A percentile compares a stretch with the other conserved stretches of the same genome.
Evolutionary conservation across 208 protist species (phyloP).

Genomic region (Crithidia acanthocephali): DNA sequence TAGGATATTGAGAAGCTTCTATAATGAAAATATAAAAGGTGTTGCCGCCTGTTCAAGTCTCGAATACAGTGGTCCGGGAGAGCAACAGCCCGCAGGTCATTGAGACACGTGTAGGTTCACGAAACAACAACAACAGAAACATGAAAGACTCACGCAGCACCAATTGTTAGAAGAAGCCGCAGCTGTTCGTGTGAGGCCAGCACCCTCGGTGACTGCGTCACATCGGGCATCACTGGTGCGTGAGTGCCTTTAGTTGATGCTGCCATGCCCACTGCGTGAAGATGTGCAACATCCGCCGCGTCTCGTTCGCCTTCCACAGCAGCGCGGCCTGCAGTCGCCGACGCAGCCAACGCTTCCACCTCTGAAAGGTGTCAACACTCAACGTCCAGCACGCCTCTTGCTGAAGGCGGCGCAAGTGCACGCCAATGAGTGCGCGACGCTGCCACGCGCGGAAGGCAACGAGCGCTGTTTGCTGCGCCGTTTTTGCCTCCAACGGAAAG

Average conservation of each 20-base stretch:
- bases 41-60: no score
- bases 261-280: slow-evolving; percentile 29
- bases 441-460: slow-evolving; percentile 23
- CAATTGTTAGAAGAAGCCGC: no score
- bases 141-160: no score
- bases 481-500: slow-evolving; percentile 19
- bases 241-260: slow-evolving; percentile 15
- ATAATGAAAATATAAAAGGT: no score
- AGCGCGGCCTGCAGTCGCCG: slow-evolving; percentile 24
- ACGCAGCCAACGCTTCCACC: slow-evolving; percentile 40
- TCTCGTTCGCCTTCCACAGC: slow-evolving; percentile 18
- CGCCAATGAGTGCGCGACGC: slow-evolving; percentile 7
- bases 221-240: not conserved
- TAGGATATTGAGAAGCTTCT: no score
- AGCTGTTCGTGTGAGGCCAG: no score
- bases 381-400: slow-evolving; percentile 24
- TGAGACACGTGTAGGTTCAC: no score
- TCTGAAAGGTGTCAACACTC: slow-evolving; percentile 14
- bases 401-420: slow-evolving; percentile 14
- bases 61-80: no score
- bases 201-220: no score
- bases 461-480: slow-evolving; percentile 12
- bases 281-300: slow-evolving; percentile 3
- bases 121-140: no score
- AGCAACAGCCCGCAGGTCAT: no score